phyloP scores from a whole-genome alignment of 306 rosid genomes.

The Quercus gilva region DNA sequence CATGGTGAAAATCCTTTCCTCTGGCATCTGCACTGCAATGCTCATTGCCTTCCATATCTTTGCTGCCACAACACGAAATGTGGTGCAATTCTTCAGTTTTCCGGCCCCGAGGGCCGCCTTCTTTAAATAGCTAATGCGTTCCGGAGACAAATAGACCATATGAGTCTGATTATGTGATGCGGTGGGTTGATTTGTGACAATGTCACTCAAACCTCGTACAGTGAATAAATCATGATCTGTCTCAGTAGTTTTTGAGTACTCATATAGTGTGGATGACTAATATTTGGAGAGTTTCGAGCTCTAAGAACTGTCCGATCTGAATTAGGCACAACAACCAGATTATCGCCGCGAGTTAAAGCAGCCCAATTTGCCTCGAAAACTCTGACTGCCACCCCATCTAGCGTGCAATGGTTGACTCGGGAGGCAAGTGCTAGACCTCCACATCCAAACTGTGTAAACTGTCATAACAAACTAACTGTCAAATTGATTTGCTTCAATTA shows the following conservation, averaged over 20 bases:
- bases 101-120: slow-evolving; percentile 18
- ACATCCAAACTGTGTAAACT: slow-evolving; percentile 58
- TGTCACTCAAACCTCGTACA: slow-evolving; percentile 14
- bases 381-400: slow-evolving; percentile 44
- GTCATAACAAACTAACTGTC: slow-evolving; percentile 5
- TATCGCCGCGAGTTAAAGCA: slow-evolving; percentile 40
- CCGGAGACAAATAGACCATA: slow-evolving; percentile 30
- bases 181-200: background rate
- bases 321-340: slow-evolving; percentile 24
- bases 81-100: slow-evolving; percentile 24
- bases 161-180: slow-evolving; percentile 11
- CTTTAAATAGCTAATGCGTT: slow-evolving; percentile 29
- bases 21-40: slow-evolving; percentile 24
- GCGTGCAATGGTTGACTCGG: slow-evolving; percentile 48
- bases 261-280: slow-evolving; percentile 46
- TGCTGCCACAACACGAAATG: slow-evolving; percentile 49
- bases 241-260: slow-evolving; percentile 35
- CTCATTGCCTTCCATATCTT: slow-evolving; percentile 57
- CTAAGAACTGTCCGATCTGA: slow-evolving; percentile 42
- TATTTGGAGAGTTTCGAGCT: slow-evolving; percentile 43
- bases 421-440: slow-evolving; percentile 56
- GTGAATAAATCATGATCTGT: slow-evolving; percentile 22
- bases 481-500: background rate
- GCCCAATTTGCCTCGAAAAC: slow-evolving; percentile 47
- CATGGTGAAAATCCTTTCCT: slow-evolving; percentile 35